Base-by-base conservation (phyloP, 2,329 filamentous ascomycete species). In the Diaporthe citrichinensis region DNA sequence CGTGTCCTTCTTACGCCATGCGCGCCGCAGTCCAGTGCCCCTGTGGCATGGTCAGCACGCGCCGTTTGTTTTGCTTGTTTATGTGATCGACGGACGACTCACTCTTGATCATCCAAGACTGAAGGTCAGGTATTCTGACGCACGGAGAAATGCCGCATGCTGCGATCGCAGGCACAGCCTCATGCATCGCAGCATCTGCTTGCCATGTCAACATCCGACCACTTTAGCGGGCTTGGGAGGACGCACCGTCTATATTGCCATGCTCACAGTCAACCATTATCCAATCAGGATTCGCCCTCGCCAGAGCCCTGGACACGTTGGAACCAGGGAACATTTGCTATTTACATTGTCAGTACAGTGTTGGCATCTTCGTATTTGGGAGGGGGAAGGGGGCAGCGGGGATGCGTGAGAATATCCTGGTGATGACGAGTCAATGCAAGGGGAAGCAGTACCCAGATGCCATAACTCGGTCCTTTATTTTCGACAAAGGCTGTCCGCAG, bases 281-380 rank as follows among this genome's bases (percentile, higher is more conserved):
- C 88, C 92, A 94, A 80, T 94, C 92, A 1, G 92, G 87, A 1
- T 91, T 92, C 1, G 88, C 88, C 73, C 90, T 85, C 2, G 93
- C 92, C 65, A 94, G 84, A 25, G 88, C 82, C 72, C 91, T 87
- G 7, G 91, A 90, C 17, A 92, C 84, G 77, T 92, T 92, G 59
- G 87, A 85, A 0, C 90, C 90, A 0, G 91, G 91, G 72, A 92
- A 83, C 86, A 91, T 91, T 83, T 93, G 91, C 71, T 69, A 8
- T 41, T 2, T 23, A 4, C 23, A n/a, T 55, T 41, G 49, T 69
- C 34, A 69, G 65, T 41, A 28, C 15, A 23, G 34, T 55, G 9
- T 39, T 28, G 46, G n/a, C 49, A 69, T 55, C 23, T 28, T 20
- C 0, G 23, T 12, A 7, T 39, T 31, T 2, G 12, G 23, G 14